Base-by-base conservation (phyloP, 2,329 filamentous ascomycete species). In the Anthostomella pinea region DNA sequence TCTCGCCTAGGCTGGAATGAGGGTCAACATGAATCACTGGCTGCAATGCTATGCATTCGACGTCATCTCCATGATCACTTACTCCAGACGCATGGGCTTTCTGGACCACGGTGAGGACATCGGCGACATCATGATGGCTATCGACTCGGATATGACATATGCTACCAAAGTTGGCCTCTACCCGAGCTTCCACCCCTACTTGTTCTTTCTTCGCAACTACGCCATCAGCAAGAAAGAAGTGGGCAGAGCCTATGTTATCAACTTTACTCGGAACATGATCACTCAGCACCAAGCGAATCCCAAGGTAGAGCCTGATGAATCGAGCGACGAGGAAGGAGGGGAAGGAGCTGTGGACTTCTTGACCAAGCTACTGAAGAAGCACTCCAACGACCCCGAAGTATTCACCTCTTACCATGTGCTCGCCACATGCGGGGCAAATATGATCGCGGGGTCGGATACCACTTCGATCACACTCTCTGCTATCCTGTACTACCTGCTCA, bases 401-500 rank as follows among this genome's bases (percentile, higher is more conserved):
- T 33, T 33, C 30, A 33, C 30, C 19, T 6, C 13, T 3, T 33
- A 33, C 19, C 30, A 33, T 20, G 20, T 33, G 7, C n/a, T 33
- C n/a, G 18, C 19, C 4, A 23, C 18, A 6, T 33, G 30, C 19
- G 21, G 5, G 5, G 11, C 10, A 5, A 34, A 34, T 15, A 34
- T 34, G 21, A 3, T 65, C 62, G 2, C 59, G 51, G 3, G 65
- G 64, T 41, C 38, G 6, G 42, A 45, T 15, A 77, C 74, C 0
- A 77, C 73, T 0, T 64, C 69, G 2, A 69, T 74, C 28, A 67
- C 62, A 3, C 59, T 78, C 1, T 62, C 62, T 0, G 56, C 64
- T 3, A 59, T 71, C 4, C 48, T 76, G 19, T 73, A 70, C 39
- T 43, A 69, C 40, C 54, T 76, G 2, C 35, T 71, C 4, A 63